A percentile compares a stretch with the other conserved stretches of the same genome.
phyloP scores from a whole-genome alignment of 805 yeast species.

The Ogataea kodamae region DNA sequence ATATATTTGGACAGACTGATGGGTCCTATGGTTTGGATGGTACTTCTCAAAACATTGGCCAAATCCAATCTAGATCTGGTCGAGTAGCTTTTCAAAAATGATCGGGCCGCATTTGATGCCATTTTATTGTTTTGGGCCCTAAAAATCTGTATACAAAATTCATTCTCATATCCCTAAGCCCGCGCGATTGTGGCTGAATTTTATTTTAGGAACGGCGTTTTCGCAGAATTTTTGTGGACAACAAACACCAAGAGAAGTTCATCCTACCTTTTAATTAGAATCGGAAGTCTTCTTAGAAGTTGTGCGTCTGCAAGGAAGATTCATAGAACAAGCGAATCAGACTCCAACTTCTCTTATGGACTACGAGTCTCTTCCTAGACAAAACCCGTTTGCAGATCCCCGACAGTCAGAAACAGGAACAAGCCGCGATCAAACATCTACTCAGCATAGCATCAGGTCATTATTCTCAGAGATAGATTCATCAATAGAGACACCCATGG shows the following conservation, averaged over 20 bases:
- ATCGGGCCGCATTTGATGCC: too few species aligned
- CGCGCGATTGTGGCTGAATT: too few species aligned
- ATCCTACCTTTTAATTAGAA: too few species aligned
- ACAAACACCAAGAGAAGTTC: too few species aligned
- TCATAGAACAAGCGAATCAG: too few species aligned
- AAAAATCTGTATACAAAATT: too few species aligned
- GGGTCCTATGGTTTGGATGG: conserved; percentile 71
- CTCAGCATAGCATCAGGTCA: conserved; percentile 2
- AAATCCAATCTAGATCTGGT: conserved; percentile 1
- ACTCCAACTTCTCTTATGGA: conserved; percentile 6
- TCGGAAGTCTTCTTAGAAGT: too few species aligned
- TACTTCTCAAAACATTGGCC: conserved; percentile 38
- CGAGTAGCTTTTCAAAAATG: too few species aligned
- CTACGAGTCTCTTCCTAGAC: conserved; percentile 1
- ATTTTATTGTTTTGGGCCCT: too few species aligned
- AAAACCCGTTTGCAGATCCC: conserved; percentile 3
- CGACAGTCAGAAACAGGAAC: neutral
- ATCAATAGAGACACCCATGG: conserved; percentile 1
- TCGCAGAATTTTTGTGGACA: neutral
- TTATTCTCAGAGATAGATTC: neutral
- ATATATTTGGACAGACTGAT: conserved; percentile 68
- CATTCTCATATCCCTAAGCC: too few species aligned
- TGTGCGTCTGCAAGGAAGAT: too few species aligned
- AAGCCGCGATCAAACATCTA: neutral
- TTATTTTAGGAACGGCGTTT: too few species aligned